These are phyloP conservation scores for Chlamydomonas sp. DNA, from an alignment of 139 green algal species.

Conservation along the genomic window DNA sequence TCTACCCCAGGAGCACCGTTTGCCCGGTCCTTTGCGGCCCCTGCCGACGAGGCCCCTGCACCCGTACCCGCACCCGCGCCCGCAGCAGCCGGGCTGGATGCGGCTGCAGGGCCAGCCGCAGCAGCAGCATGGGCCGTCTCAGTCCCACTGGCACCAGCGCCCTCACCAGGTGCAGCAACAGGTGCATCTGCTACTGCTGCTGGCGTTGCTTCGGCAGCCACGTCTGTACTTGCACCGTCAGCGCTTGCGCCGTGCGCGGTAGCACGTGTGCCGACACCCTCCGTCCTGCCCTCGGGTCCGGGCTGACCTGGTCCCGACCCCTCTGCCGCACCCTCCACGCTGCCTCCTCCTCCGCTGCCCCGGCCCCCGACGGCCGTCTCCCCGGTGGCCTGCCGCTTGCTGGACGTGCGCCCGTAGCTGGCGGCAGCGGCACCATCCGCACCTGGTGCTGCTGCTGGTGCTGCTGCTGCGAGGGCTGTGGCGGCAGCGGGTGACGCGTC, in stretches of 20 bases:
- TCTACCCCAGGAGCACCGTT: too few relatives aligned
- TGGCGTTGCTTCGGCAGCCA: neutral
- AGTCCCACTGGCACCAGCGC: neutral
- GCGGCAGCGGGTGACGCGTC: neutral
- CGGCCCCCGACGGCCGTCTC: too few relatives aligned
- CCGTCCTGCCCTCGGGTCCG: too few relatives aligned
- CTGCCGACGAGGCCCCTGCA: too few relatives aligned
- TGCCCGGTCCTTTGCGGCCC: too few relatives aligned
- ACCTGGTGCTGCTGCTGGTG: neutral
- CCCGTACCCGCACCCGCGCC: neutral
- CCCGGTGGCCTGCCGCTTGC: conserved; percentile 12
- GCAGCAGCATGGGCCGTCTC: neutral
- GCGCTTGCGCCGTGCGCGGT: too few relatives aligned
- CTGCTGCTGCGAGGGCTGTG: neutral
- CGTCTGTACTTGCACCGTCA: too few relatives aligned
- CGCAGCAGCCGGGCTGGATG: neutral
- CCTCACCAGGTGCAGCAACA: neutral
- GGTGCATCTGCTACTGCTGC: too few relatives aligned
- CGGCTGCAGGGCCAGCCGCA: neutral
- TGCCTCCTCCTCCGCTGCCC: neutral
- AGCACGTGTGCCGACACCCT: too few relatives aligned
- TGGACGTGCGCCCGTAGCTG: neutral
- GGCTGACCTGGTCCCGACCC: too few relatives aligned
- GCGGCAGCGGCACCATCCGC: neutral
- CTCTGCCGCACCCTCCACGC: neutral